Evolutionary conservation across 768 basidiomycete genomes (phyloP), one percentile per base, ranked within the genome.

Genomic region (Leccinum variicolor): DNA sequence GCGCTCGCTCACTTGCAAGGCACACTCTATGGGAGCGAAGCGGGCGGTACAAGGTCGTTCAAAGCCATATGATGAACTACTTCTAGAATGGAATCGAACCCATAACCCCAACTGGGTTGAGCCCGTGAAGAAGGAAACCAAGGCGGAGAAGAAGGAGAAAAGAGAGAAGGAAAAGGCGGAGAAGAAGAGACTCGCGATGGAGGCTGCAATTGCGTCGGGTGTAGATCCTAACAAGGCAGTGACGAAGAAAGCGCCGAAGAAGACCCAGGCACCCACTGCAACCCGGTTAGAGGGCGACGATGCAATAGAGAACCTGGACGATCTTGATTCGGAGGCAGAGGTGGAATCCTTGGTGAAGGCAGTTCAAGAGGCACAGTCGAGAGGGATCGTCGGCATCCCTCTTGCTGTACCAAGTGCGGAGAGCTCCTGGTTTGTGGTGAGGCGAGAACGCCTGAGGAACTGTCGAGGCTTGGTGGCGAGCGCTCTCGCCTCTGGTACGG

Each of bases 21-120:
- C 96, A 6, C 96, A 99, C 70, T 89, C 92, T 2, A 96, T 99
- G 88, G 93, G 93, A 14, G 90, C 93, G 11, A 99, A 99, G 73
- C 89, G 96, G 17, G 84, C 90, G 9, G 95, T 99, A 1, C 81
- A 83, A 60, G 92, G 92, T 33, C 91, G 96, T 4, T 90, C 91
- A 1, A 82, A 87, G 53, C 71, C 76, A 7, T 98, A 93, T 68
- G 94, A 97, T 66, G 87, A 88, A 45, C 82, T 99, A 4, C 81
- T 95, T 17, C 80, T 92, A 25, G 95, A 98, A 53, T 98, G 93
- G 93, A 89, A 93, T 65, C 85, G 90, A 33, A 87, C 83, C 25
- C 81, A 92, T 67, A 92, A 94, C 60, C 92, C 92, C 14, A 92
- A 92, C 59, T 94, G 85, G 70, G 87, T 93, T 4, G 91, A 92